Percentiles rank a stretch among this genome's conserved stretches.
phyloP scores from a whole-genome alignment of 306 rosid species.

The Benincasa hispida region DNA sequence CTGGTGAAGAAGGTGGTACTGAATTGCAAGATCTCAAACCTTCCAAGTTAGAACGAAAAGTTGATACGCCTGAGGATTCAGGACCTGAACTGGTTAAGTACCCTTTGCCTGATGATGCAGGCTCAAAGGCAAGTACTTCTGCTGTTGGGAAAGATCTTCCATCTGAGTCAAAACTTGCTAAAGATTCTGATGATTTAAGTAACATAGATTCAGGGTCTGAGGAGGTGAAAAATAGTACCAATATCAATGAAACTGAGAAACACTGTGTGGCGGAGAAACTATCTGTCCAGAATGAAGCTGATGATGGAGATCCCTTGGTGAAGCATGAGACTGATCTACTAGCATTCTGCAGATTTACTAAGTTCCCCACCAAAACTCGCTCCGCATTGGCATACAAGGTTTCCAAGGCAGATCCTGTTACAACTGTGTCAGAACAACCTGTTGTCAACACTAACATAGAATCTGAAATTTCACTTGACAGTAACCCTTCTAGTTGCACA shows the following conservation, averaged over 20 bases:
- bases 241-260: slow-evolving; percentile 30
- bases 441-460: slow-evolving; percentile 17
- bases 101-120: slow-evolving; percentile 25
- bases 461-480: slow-evolving; percentile 23
- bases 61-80: slow-evolving; percentile 30
- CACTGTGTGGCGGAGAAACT: slow-evolving; percentile 26
- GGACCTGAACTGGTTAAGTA: slow-evolving; percentile 23
- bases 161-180: slow-evolving; percentile 9
- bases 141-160: slow-evolving; percentile 25
- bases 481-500: slow-evolving; percentile 25
- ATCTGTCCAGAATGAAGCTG: slow-evolving; percentile 21
- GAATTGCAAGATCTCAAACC: slow-evolving; percentile 17
- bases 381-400: slow-evolving; percentile 39
- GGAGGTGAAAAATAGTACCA: slow-evolving; percentile 27
- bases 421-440: slow-evolving; percentile 20
- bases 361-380: slow-evolving; percentile 78
- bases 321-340: slow-evolving; percentile 40
- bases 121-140: slow-evolving; percentile 27
- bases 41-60: slow-evolving; percentile 19
- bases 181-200: slow-evolving; percentile 23
- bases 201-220: slow-evolving; percentile 18
- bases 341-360: slow-evolving; percentile 47
- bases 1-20: slow-evolving; percentile 16
- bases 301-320: slow-evolving; percentile 23
- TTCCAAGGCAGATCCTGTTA: slow-evolving; percentile 30